Base-by-base conservation (phyloP, 2,329 filamentous ascomycete genomes). In the Paraphaeosphaeria minitans region DNA sequence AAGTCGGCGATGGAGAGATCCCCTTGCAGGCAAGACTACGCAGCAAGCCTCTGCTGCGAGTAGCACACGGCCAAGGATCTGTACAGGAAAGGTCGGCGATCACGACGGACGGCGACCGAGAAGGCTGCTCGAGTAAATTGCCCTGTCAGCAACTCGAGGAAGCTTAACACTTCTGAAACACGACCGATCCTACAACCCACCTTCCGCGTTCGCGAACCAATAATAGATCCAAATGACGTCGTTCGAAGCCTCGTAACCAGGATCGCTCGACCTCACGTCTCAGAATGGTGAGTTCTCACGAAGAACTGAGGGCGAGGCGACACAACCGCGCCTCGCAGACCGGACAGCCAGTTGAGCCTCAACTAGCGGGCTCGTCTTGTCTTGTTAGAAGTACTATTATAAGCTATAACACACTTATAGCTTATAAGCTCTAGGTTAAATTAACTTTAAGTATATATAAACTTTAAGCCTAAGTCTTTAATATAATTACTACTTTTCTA, bases 131-230 rank as follows among this genome's bases (percentile, higher is more conserved):
- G 37, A 14, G 16, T 35, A 33, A 14, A 47, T 24, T 10, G 19
- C 45, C 21, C 51, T 46, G 46, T 55, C 33, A 37, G 43, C 51
- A 53, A 35, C 13, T 29, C 43, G 27, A 27, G 24, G 49, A 55
- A 48, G 56, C 43, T 53, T 56, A 19, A 46, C 42, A n/a, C 24
- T 46, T 48, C 53, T 63, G 60, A 63, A 57, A 63, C 57, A n/a
- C 16, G 52, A 47, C 43, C 58, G 33, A 50, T 27, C 41, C 46
- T 57, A 63, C 52, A 58, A 53, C 58, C 29, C 57, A 55, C 55
- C 41, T 54, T 54, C 27, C 56, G 33, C 49, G 24, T 33, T 24
- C 41, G 41, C 37, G 56, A 29, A n/a, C 14, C 19, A 43, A 43
- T 53, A 35, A 46, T 57, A 57, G 55, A 41, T 39, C n/a, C 22